A percentile compares a stretch with the other conserved stretches of the same genome.
These are phyloP conservation scores for Trametes punicea DNA, from an alignment of 768 basidiomycete genomes.

Conservation along the genomic window DNA sequence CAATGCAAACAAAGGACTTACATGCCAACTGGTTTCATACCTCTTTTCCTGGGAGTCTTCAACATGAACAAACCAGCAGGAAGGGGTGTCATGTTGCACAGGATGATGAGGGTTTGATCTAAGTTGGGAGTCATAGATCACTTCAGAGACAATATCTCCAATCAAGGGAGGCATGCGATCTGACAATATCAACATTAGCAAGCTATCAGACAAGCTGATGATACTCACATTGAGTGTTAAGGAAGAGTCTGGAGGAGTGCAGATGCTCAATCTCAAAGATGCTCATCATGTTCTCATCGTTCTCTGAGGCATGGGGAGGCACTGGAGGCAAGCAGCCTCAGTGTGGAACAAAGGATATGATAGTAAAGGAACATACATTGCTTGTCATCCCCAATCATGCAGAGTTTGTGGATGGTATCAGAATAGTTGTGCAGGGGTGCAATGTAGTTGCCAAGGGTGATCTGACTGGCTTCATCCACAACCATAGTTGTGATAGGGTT, in stretches of 20 bases:
- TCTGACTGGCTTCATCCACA: constrained; percentile 36
- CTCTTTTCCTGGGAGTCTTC: constrained; percentile 33
- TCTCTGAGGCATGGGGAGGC: constrained; percentile 76
- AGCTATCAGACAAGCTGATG: constrained; percentile 6
- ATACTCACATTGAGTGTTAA: constrained; percentile 71
- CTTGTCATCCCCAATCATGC: constrained; percentile 42
- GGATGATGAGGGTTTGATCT: constrained; percentile 50
- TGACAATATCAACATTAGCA: constrained; percentile 29
- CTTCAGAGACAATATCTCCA: constrained; percentile 66
- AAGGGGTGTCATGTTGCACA: constrained; percentile 38
- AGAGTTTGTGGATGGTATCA: constrained; percentile 32
- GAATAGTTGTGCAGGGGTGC: constrained; percentile 26
- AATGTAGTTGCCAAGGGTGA: constrained; percentile 31
- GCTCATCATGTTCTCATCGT: constrained; percentile 60
- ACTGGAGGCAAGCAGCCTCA: constrained; percentile 49
- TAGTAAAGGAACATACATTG: constrained; percentile 33
- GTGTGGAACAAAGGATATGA: neutral
- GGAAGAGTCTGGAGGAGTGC: constrained; percentile 43
- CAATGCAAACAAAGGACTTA: constrained; percentile 17
- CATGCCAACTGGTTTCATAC: constrained; percentile 39
- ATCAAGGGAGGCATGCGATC: constrained; percentile 85
- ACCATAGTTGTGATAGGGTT: constrained; percentile 31
- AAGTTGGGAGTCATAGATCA: constrained; percentile 61
- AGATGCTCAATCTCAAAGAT: constrained; percentile 77
- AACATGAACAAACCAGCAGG: constrained; percentile 70